A percentile compares a stretch with the other conserved stretches of the same genome.
Conservation (phyloP, 495 filamentous ascomycete genomes). For the Penicillium alfredii region DNA sequence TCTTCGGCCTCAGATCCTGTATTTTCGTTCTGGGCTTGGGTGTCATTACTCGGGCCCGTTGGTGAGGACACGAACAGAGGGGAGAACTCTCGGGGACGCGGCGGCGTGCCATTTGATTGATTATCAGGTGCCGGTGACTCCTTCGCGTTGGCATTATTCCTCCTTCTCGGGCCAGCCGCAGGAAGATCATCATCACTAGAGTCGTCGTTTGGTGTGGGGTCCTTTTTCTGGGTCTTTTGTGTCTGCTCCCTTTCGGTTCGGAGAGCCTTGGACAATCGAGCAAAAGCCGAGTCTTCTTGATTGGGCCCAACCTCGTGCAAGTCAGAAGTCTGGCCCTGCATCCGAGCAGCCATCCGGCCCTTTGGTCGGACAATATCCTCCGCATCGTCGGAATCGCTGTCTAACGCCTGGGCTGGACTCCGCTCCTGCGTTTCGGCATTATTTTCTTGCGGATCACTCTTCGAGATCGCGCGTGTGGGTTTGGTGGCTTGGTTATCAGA, state of each 20-base stretch:
- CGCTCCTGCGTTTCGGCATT: constrained; percentile 2
- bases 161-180: constrained; percentile 26
- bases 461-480: constrained; percentile 13
- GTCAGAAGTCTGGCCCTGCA: constrained; percentile 39
- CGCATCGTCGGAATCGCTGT: constrained; percentile 38
- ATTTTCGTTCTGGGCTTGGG: constrained; percentile 9
- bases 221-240: constrained; percentile 12
- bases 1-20: constrained; percentile 35
- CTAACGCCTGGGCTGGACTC: constrained; percentile 14
- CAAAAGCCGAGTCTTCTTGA: constrained; percentile 31
- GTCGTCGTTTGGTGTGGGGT: constrained; percentile 5
- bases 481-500: constrained; percentile 34
- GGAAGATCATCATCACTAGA: constrained; percentile 38
- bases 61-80: constrained; percentile 40
- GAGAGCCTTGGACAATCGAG: constrained; percentile 29
- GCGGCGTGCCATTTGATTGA: constrained; percentile 12
- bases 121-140: constrained; percentile 4
- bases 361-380: constrained; percentile 53
- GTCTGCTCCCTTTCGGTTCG: constrained; percentile 13
- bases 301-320: constrained; percentile 1
- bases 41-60: constrained; percentile 4
- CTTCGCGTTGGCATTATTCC: constrained; percentile 13
- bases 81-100: constrained; percentile 28
- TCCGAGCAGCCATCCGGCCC: constrained; percentile 64
- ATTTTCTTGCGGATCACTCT: constrained; percentile 17